Percentiles rank a stretch among this genome's conserved stretches.
phyloP scores from a whole-genome alignment of 23 red algal genomes.

The Gracilaria caudata region DNA sequence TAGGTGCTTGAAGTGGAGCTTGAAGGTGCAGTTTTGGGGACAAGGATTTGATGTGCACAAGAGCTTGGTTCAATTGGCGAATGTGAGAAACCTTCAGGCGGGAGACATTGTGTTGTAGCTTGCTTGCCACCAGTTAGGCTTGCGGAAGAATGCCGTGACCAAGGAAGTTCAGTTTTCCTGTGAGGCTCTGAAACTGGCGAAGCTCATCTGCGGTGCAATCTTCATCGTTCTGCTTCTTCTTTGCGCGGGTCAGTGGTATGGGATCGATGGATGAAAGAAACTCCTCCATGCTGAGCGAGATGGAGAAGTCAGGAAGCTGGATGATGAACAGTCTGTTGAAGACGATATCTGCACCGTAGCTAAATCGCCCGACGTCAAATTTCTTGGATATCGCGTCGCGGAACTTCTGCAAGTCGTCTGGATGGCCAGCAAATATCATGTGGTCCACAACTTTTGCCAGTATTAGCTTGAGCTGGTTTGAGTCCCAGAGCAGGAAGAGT shows the following conservation, averaged over 20 bases:
- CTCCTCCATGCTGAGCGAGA: neutral
- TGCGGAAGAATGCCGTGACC: constrained; percentile 10
- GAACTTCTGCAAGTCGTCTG: neutral
- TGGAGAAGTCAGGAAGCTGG: neutral
- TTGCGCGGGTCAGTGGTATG: neutral
- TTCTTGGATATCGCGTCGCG: neutral
- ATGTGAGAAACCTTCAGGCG: neutral
- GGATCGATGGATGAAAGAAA: constrained; percentile 9
- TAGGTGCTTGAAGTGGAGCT: neutral
- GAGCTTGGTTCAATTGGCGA: neutral
- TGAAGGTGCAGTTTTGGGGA: neutral
- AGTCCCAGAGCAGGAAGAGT: constrained; percentile 2
- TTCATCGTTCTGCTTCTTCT: neutral
- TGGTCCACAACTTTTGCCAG: constrained; percentile 57
- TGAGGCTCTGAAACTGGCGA: neutral
- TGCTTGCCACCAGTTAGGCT: constrained; percentile 5
- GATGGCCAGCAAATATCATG: constrained; percentile 6
- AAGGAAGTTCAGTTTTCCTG: constrained; percentile 12
- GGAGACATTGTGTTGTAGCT: neutral
- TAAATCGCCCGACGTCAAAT: constrained; percentile 27
- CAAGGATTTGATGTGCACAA: neutral
- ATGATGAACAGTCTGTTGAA: constrained; percentile 18
- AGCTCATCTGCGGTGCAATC: neutral
- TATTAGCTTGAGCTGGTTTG: neutral
- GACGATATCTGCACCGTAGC: neutral